Percentiles rank a stretch among this genome's conserved stretches.
Evolutionary conservation across 257 asterid species (phyloP).

Genomic region (Capsicum baccatum): DNA sequence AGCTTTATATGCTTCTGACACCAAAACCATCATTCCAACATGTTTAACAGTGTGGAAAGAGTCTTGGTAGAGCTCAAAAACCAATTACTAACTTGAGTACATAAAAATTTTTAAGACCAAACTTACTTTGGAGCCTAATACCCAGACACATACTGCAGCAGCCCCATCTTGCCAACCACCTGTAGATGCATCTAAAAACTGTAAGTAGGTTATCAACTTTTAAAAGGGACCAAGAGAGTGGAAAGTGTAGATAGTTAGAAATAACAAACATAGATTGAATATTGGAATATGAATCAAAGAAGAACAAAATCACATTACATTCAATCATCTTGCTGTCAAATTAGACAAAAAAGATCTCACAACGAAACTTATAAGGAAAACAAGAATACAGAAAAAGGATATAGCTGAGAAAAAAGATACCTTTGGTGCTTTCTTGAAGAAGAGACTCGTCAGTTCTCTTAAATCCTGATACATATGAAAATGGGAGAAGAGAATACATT

Average conservation of each 20-base stretch:
- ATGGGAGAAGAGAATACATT: conserved; percentile 3
- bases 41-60: not conserved
- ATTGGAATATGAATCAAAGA: not conserved
- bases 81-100: not conserved
- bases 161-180: conserved; percentile 99
- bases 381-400: not conserved
- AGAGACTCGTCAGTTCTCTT: conserved; percentile 80
- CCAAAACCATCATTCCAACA: conserved; percentile 17
- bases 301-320: conserved; percentile 6
- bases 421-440: conserved; percentile 77
- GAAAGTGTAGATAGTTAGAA: not conserved
- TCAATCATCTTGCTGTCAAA: conserved; percentile 25
- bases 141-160: conserved; percentile 92
- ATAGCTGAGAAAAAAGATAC: conserved; percentile 37
- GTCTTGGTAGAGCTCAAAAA: conserved; percentile 12
- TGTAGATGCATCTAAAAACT: conserved; percentile 38
- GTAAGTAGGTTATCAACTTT: conserved; percentile 23
- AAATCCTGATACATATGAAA: conserved; percentile 55
- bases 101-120: not conserved
- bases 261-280: not conserved
- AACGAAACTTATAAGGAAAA: conserved; percentile 6
- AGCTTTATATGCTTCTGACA: not conserved
- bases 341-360: not conserved
- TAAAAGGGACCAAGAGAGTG: not conserved
- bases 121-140: conserved; percentile 79